These are phyloP conservation scores for Edaphochlamys debaryana DNA, from an alignment of 139 green algal genomes.

Conservation along the genomic window DNA sequence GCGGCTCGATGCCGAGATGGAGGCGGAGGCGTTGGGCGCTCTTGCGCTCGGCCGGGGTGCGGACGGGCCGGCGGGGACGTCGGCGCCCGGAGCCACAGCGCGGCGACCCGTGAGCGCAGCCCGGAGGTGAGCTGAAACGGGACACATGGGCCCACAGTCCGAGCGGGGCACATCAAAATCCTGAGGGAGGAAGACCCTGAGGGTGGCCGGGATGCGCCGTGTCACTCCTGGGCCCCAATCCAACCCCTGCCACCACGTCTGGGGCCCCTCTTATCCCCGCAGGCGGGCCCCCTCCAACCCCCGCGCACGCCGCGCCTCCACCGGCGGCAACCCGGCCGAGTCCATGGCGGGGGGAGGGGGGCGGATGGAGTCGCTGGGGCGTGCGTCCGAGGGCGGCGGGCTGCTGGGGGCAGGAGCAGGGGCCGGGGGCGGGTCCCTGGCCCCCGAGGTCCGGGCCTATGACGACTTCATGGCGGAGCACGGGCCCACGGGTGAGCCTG, in stretches of 20 bases:
- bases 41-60: neutral
- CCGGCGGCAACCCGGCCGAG: neutral
- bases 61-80: neutral
- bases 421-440: neutral
- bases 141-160: too few relatives aligned
- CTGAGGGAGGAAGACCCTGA: too few relatives aligned
- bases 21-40: neutral
- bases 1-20: conserved; percentile 29
- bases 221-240: too few relatives aligned
- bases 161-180: too few relatives aligned
- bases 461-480: conserved; percentile 36
- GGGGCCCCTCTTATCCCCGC: too few relatives aligned
- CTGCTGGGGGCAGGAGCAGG: neutral
- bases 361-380: neutral
- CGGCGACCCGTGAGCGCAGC: neutral
- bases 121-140: neutral
- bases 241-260: too few relatives aligned
- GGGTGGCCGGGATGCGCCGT: too few relatives aligned
- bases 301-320: too few relatives aligned
- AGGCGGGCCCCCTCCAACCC: too few relatives aligned
- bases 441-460: conserved; percentile 41
- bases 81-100: too few relatives aligned
- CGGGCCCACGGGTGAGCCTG: conserved; percentile 9
- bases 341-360: neutral
- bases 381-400: neutral